Conservation (phyloP, 495 filamentous ascomycete species). For the Mycothermus thermophilus region DNA sequence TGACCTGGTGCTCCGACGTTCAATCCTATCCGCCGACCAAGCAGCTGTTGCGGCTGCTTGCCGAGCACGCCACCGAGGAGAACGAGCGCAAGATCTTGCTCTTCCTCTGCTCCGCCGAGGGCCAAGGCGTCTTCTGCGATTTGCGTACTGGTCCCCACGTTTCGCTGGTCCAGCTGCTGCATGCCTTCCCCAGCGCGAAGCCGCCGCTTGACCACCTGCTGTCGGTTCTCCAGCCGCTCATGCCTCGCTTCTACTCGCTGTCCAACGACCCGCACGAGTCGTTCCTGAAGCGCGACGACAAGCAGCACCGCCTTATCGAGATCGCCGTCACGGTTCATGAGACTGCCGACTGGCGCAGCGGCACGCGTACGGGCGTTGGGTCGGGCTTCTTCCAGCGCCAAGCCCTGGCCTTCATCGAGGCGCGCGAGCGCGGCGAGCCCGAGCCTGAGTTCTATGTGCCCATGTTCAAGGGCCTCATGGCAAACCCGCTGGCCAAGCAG, state of each 20-base stretch:
- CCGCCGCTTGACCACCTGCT: slow-evolving; percentile 73
- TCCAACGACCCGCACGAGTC: slow-evolving; percentile 90
- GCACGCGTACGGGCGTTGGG: slow-evolving; percentile 53
- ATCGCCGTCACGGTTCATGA: slow-evolving; percentile 92
- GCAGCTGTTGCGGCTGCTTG: slow-evolving; percentile 68
- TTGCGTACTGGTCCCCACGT: slow-evolving; percentile 81
- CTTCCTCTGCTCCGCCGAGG: slow-evolving; percentile 78
- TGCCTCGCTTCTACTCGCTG: slow-evolving; percentile 96
- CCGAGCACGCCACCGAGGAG: slow-evolving; percentile 64
- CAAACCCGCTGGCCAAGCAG: slow-evolving; percentile 81
- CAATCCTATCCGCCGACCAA: slow-evolving; percentile 89
- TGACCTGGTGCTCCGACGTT: slow-evolving; percentile 91
- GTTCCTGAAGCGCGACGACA: slow-evolving; percentile 48
- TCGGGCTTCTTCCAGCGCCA: slow-evolving; percentile 79
- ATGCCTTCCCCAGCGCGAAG: slow-evolving; percentile 82
- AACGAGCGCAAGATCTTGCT: slow-evolving; percentile 78
- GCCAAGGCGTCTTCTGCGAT: slow-evolving; percentile 88
- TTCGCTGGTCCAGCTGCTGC: slow-evolving; percentile 67
- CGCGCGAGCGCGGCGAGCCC: slow-evolving; percentile 42
- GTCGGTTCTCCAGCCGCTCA: slow-evolving; percentile 67
- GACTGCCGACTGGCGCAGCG: slow-evolving; percentile 60
- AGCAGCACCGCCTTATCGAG: slow-evolving; percentile 74
- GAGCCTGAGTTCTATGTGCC: slow-evolving; percentile 58
- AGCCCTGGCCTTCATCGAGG: slow-evolving; percentile 52
- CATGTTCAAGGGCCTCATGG: slow-evolving; percentile 98